Conservation (phyloP, 2,329 filamentous ascomycete genomes). For the Fusarium compactum region DNA sequence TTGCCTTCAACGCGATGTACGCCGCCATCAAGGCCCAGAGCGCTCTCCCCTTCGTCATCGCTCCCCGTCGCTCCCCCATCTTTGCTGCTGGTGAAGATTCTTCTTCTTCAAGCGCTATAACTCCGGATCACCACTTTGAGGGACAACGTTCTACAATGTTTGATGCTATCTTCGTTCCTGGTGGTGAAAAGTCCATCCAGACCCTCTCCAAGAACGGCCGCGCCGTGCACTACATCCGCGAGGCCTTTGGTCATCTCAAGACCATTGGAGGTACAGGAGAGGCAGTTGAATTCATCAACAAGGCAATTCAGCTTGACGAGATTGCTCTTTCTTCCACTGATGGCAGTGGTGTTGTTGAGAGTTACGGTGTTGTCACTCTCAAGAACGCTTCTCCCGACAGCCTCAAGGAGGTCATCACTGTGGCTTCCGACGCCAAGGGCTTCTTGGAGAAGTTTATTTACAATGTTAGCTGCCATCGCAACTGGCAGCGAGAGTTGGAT, state of each 20-base stretch:
- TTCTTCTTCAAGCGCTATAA: conserved; percentile 63
- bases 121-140: conserved; percentile 82
- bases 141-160: conserved; percentile 85
- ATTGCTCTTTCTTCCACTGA: conserved; percentile 55
- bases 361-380: conserved; percentile 82
- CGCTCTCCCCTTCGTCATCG: conserved; percentile 80
- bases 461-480: conserved; percentile 77
- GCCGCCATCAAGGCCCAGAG: conserved; percentile 70
- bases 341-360: conserved; percentile 66
- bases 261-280: conserved; percentile 81
- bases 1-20: conserved; percentile 74
- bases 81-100: conserved; percentile 70
- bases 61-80: conserved; percentile 73
- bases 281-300: conserved; percentile 71
- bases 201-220: conserved; percentile 77
- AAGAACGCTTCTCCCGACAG: conserved; percentile 64
- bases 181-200: conserved; percentile 72
- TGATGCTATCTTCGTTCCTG: conserved; percentile 82
- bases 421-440: conserved; percentile 74
- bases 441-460: conserved; percentile 80
- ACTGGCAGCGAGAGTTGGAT: conserved; percentile 79
- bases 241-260: conserved; percentile 86
- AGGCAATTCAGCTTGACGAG: conserved; percentile 58
- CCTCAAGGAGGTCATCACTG: conserved; percentile 70
- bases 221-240: conserved; percentile 80